phyloP scores from a whole-genome alignment of 495 filamentous ascomycete genomes.

The Physcia stellaris region DNA sequence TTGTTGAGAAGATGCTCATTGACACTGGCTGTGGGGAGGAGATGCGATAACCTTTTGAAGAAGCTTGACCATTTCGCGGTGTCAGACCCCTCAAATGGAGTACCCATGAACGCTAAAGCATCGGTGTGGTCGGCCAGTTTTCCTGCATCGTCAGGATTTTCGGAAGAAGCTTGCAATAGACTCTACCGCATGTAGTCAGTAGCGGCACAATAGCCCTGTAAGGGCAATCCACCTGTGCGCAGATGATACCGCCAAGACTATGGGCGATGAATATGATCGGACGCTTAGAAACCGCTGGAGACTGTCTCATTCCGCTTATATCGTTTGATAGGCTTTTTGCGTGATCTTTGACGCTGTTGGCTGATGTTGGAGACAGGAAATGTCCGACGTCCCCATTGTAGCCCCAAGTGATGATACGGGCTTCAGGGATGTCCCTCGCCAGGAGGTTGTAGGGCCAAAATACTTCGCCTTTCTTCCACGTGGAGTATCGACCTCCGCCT shows the following conservation, averaged over 20 bases:
- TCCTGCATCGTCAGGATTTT: neutral
- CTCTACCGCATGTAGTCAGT: neutral
- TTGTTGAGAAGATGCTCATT: neutral
- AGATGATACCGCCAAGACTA: constrained; percentile 21
- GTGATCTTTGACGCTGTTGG: constrained; percentile 13
- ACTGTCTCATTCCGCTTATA: constrained; percentile 7
- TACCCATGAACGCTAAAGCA: constrained; percentile 4
- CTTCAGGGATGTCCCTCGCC: constrained; percentile 5
- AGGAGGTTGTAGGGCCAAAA: constrained; percentile 12
- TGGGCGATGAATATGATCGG: constrained; percentile 27
- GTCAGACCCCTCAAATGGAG: constrained; percentile 4
- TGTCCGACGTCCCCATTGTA: constrained; percentile 11
- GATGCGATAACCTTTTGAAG: neutral
- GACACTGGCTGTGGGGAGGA: neutral
- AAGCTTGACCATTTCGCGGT: constrained; percentile 1
- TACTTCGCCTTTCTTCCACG: constrained; percentile 13
- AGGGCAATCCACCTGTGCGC: constrained; percentile 1
- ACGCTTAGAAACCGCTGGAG: neutral
- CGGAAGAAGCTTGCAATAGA: neutral
- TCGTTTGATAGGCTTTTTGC: constrained; percentile 8
- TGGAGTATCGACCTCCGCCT: constrained; percentile 17
- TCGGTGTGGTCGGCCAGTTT: neutral
- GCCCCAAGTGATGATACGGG: constrained; percentile 15
- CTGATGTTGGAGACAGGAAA: constrained; percentile 2
- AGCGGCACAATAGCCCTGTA: neutral